These are phyloP conservation scores for Rhynchospora pubera DNA, from an alignment of 176 grass and related monocot genomes.

Conservation along the genomic window DNA sequence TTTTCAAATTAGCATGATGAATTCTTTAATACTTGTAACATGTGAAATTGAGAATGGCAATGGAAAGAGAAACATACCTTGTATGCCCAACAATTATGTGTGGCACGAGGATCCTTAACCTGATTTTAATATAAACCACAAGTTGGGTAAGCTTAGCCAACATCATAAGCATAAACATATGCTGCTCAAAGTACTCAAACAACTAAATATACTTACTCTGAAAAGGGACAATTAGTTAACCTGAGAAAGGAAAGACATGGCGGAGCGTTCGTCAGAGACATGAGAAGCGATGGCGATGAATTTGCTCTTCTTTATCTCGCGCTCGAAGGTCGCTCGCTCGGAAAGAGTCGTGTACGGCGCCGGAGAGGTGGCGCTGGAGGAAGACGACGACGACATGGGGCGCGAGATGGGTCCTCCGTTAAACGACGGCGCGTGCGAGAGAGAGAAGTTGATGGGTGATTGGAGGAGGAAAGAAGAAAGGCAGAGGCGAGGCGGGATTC, in stretches of 20 bases:
- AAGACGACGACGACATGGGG: conserved; percentile 37
- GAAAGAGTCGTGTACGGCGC: conserved; percentile 31
- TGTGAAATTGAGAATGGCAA: background rate
- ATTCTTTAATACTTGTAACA: background rate
- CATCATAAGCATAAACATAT: background rate
- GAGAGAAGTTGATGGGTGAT: background rate
- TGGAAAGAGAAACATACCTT: conserved; percentile 32
- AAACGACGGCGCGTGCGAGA: conserved; percentile 15
- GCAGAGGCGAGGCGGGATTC: background rate
- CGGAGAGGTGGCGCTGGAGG: conserved; percentile 1
- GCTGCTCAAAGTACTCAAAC: background rate
- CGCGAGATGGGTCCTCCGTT: conserved; percentile 10
- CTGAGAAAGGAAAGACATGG: conserved; percentile 42
- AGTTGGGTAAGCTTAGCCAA: conserved; percentile 10
- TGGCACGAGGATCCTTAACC: conserved; percentile 80
- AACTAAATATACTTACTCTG: too few species aligned
- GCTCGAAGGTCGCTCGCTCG: conserved; percentile 27
- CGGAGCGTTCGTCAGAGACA: conserved; percentile 33
- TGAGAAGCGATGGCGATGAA: conserved; percentile 37
- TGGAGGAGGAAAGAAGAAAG: background rate
- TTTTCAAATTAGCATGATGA: too few species aligned
- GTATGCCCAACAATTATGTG: conserved; percentile 94
- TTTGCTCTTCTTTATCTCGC: conserved; percentile 45
- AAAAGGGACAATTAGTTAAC: background rate
- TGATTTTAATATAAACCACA: conserved; percentile 24